Percentiles rank a stretch among this genome's conserved stretches.
Conservation (phyloP, 805 yeast genomes). For the Wickerhamomyces bovis region DNA sequence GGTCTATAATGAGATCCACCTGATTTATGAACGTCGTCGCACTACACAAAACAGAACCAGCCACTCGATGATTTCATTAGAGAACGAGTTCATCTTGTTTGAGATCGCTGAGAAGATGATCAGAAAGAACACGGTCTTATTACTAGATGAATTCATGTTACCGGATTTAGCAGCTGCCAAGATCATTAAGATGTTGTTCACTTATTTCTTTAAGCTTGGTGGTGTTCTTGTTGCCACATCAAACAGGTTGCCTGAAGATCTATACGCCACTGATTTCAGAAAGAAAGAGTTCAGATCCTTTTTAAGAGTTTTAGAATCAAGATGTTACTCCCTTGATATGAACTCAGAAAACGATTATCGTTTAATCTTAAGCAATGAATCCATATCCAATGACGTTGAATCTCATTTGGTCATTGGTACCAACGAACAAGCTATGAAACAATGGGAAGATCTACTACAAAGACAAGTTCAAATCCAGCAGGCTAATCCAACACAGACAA, state of each 20-base stretch:
- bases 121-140: slow-evolving; percentile 46
- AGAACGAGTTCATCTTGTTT: slow-evolving; percentile 57
- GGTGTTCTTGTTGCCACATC: slow-evolving; percentile 74
- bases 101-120: slow-evolving; percentile 66
- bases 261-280: slow-evolving; percentile 61
- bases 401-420: slow-evolving; percentile 37
- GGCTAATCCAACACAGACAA: slow-evolving; percentile 11
- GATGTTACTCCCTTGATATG: slow-evolving; percentile 63
- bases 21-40: slow-evolving; percentile 40
- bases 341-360: slow-evolving; percentile 53
- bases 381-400: slow-evolving; percentile 4
- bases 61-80: slow-evolving; percentile 33
- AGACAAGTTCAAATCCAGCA: slow-evolving; percentile 8
- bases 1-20: slow-evolving; percentile 59
- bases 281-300: slow-evolving; percentile 52
- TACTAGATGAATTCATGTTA: slow-evolving; percentile 70
- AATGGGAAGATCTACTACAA: slow-evolving; percentile 33
- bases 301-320: slow-evolving; percentile 46
- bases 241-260: slow-evolving; percentile 64
- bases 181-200: slow-evolving; percentile 56
- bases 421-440: not conserved
- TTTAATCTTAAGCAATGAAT: slow-evolving; percentile 16
- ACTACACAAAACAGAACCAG: slow-evolving; percentile 24
- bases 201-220: slow-evolving; percentile 65
- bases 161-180: slow-evolving; percentile 75